Evolutionary conservation across 495 filamentous ascomycete species (phyloP), one percentile per base, ranked within the genome.

Genomic region (Aspergillus kassunensis): DNA sequence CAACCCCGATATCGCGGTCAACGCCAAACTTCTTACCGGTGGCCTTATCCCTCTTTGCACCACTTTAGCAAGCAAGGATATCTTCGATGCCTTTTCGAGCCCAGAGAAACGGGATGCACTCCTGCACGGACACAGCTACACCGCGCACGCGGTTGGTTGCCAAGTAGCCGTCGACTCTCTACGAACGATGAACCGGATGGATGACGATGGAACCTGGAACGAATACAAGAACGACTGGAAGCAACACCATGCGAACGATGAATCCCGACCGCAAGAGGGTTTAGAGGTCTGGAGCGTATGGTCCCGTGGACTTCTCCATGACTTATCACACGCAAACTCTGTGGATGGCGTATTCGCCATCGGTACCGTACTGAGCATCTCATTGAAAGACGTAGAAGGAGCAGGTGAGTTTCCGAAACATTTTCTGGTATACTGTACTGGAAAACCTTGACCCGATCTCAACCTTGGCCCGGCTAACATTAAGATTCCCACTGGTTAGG

Each of bases 121-220:
- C 29, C 72, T 91, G 29, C 88, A 91, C 56, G 88, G 87, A 0
- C 87, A 91, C 66, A 89, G 85, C 59, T 91, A 91, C 57, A 91
- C 88, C 0, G 88, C 87, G 3, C 87, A 91, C 62, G 73, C 88
- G 0, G 76, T 90, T 8, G 88, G 88, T 1, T 91, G 88, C 55
- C 77, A 81, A 12, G 86, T 90, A 11, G 88, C 86, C 0, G 69
- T 80, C 12, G 76, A 79, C 20, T 81, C 79, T 7, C 49, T 90
- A 33, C 64, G 63, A 45, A 69, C 68, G 33, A 76, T 89, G 75
- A 62, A 70, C 41, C 53, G 68, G 11, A 75, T 89, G 70, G 80
- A 86, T 6, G 61, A 49, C 5, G 47, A 57, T 12, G 79, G 75
- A 0, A 67, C 66, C 0, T 86, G 81, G 81, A 60, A 70, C 34